A percentile compares a stretch with the other conserved stretches of the same genome.
Conservation (phyloP, 176 grass and related monocot genomes). For the Ensete glaucum region DNA sequence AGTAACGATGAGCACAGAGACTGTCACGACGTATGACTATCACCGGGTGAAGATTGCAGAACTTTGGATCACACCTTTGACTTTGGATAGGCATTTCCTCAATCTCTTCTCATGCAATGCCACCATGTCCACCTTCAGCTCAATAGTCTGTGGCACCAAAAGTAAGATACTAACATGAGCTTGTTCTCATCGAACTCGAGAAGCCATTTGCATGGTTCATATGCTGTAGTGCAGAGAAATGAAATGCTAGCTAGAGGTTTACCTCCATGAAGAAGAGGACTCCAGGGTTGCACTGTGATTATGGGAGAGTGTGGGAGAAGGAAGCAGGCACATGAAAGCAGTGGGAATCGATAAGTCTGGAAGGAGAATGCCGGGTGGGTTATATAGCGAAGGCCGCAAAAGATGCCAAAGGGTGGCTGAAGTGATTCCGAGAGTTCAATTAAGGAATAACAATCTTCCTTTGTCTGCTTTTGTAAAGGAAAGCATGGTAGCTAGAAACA, state of each 20-base stretch:
- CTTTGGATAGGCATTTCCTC: slow-evolving; percentile 97
- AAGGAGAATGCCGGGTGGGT: background rate
- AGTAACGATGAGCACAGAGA: background rate
- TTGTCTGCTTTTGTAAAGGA: slow-evolving; percentile 47
- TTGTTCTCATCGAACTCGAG: background rate
- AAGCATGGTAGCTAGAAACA: slow-evolving; percentile 37
- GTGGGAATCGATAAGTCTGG: background rate
- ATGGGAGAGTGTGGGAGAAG: background rate
- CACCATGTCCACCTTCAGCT: slow-evolving; percentile 99
- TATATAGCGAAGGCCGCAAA: background rate
- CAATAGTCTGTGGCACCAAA: slow-evolving; percentile 44
- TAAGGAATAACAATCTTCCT: slow-evolving; percentile 24
- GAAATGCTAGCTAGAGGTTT: background rate
- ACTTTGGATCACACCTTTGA: slow-evolving; percentile 53
- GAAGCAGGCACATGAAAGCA: slow-evolving; percentile 14
- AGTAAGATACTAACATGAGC: background rate
- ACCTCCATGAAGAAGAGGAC: slow-evolving; percentile 15
- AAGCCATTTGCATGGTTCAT: background rate
- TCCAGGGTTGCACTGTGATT: background rate
- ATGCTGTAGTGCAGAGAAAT: background rate
- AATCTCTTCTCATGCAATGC: slow-evolving; percentile 91
- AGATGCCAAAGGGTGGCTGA: slow-evolving; percentile 6
- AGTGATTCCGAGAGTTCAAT: slow-evolving; percentile 16
- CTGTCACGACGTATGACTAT: no score
- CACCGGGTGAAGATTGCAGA: no score